A percentile compares a stretch with the other conserved stretches of the same genome.
Evolutionary conservation across 345 rosid genomes (phyloP).

Genomic region (Gossypium turneri): DNA sequence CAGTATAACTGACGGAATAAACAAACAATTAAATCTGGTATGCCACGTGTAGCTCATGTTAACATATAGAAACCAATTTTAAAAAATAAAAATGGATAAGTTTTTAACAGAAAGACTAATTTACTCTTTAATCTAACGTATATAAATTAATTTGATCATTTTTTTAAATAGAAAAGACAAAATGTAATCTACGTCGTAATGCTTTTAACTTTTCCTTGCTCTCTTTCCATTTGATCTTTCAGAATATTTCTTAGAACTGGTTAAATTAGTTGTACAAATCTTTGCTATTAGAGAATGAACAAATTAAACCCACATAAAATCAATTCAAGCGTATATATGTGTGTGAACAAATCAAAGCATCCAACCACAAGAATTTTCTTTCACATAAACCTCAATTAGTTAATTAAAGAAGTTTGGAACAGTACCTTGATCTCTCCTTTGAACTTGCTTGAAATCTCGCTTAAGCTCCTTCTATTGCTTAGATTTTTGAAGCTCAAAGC

Average conservation of each 20-base stretch:
- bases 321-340: neutral
- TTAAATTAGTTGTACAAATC: neutral
- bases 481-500: slow-evolving; percentile 2
- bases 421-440: slow-evolving; percentile 11
- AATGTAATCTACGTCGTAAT: no score
- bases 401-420: neutral
- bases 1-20: fast-evolving
- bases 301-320: neutral
- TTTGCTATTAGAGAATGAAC: neutral
- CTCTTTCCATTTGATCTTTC: no score
- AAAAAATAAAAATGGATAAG: no score
- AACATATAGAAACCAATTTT: no score
- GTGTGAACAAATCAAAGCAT: neutral
- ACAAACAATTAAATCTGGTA: fast-evolving
- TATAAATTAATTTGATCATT: no score
- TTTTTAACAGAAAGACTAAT: no score
- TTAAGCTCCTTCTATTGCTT: neutral
- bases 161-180: no score
- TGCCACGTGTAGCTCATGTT: no score
- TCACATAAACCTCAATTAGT: neutral
- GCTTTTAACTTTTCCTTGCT: no score
- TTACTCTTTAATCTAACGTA: no score
- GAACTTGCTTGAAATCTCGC: neutral
- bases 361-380: slow-evolving; percentile 1
- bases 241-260: no score